phyloP scores from a whole-genome alignment of 371 early-diverging fungal species.

The Mycotypha africana region DNA sequence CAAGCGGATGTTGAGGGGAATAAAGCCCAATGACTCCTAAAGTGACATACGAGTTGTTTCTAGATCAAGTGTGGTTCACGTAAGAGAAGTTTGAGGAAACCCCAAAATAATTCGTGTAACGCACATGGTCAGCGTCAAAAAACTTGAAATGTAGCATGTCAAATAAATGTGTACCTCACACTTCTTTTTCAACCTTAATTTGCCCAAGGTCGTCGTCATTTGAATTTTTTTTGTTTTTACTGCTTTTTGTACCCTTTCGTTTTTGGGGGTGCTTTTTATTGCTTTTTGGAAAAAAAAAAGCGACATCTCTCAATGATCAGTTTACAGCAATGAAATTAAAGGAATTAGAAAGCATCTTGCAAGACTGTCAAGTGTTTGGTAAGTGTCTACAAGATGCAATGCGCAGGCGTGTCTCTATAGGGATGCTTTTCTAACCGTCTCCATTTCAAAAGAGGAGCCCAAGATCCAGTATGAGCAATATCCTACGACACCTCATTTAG shows the following conservation, averaged over 20 bases:
- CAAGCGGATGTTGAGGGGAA: too few relatives aligned
- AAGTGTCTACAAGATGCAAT: too few relatives aligned
- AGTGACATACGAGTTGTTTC: too few relatives aligned
- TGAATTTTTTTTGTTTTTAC: not conserved
- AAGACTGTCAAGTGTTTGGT: slow-evolving; percentile 70
- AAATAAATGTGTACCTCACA: not conserved
- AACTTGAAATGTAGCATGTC: not conserved
- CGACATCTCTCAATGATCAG: too few relatives aligned
- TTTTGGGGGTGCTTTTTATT: too few relatives aligned
- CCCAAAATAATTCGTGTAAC: not conserved
- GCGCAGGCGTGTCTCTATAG: too few relatives aligned
- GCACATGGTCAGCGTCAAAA: not conserved
- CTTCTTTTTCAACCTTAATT: not conserved
- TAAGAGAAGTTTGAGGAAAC: too few relatives aligned
- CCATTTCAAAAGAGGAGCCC: slow-evolving; percentile 45
- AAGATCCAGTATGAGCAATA: slow-evolving; percentile 85
- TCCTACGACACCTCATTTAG: slow-evolving; percentile 81
- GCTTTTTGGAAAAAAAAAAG: too few relatives aligned
- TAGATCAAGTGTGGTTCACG: too few relatives aligned
- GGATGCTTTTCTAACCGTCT: too few relatives aligned
- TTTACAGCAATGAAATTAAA: slow-evolving; percentile 77
- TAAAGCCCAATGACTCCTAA: too few relatives aligned
- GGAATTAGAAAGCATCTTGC: slow-evolving; percentile 68
- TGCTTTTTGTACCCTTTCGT: not conserved
- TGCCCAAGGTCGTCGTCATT: not conserved